Base-by-base conservation (phyloP, 352 stramenopile genomes). In the Globisporangium nunn region DNA sequence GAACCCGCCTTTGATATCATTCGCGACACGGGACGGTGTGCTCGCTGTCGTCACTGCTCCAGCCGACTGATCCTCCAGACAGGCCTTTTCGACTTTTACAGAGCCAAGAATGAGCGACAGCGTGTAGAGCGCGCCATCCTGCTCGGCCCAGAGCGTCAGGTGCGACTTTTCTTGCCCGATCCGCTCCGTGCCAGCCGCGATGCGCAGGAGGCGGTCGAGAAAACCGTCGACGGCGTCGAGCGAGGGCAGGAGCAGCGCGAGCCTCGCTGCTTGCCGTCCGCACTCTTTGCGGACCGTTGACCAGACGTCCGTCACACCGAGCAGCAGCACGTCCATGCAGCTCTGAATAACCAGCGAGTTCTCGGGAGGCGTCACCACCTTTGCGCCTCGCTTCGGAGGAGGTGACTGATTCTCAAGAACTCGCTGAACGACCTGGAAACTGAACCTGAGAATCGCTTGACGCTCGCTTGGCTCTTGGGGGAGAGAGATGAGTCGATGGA, bases 271-370 rank as follows among this genome's bases (percentile, higher is more conserved):
- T 41, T 28, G 47, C 14, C 56, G 68, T 1, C 74, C 66, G 7
- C 59, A 72, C 14, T 85, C 72, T 61, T 81, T 86, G 15, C 78
- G 80, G 7, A 91, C 74, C 18, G 74, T 74, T 2, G 80, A 91
- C 80, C 80, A 91, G 35, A 91, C 58, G 47, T 91, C 80, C 0
- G 71, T 86, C 11, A 82, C 56, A 0, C 75, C 75, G 29, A 85
- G 62, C 11, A 85, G 18, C 40, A 88, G 28, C 12, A 87, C 23
- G 3, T 59, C 54, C 40, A 53, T 41, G 28, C 46, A 67, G 23
- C 45, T 18, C 17, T 54, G 44, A 54, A 11, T 3, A 18, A 53
- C 14, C 12, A 17, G 18, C n/a, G 28, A 12, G 41, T 23, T 47
- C 15, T 28, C 3, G 15, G 14, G 10, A 29, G 41, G 6, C 3